Evolutionary conservation across 192 early-diverging fungal genomes (phyloP).

Genomic region (Podila verticillata): DNA sequence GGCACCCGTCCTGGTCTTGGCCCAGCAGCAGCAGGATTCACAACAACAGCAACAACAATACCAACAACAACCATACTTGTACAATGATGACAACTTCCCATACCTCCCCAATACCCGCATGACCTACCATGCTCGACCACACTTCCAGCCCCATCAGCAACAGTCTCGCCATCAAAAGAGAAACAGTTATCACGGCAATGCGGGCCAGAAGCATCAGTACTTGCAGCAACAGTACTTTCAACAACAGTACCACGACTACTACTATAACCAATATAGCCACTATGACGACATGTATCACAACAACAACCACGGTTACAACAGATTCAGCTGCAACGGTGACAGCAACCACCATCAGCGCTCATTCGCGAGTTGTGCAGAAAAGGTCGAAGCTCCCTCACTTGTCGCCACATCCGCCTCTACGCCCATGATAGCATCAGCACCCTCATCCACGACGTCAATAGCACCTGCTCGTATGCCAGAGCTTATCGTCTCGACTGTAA

Average conservation of each 20-base stretch:
- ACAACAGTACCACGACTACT: conserved; percentile 1
- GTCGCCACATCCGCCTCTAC: too few relatives aligned
- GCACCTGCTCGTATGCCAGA: too few relatives aligned
- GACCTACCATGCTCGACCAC: neutral
- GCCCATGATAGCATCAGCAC: too few relatives aligned
- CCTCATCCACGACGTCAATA: too few relatives aligned
- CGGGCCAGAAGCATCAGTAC: conserved; percentile 24
- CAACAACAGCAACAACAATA: conserved; percentile 14
- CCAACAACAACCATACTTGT: conserved; percentile 5
- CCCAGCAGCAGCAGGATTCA: conserved; percentile 15
- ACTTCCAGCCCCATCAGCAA: neutral
- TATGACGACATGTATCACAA: neutral
- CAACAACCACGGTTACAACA: neutral
- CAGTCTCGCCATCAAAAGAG: conserved; percentile 10
- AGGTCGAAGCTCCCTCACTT: neutral
- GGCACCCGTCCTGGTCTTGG: conserved; percentile 24
- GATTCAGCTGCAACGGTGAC: neutral
- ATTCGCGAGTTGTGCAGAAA: neutral
- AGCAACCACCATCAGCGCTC: neutral
- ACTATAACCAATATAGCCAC: conserved; percentile 8
- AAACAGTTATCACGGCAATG: conserved; percentile 7
- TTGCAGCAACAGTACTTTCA: conserved; percentile 20
- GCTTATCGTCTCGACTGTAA: too few relatives aligned
- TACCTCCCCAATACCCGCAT: neutral
- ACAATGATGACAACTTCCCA: neutral